Evolutionary conservation across 331 rosid genomes (phyloP).

Genomic region (Quercus lobata): DNA sequence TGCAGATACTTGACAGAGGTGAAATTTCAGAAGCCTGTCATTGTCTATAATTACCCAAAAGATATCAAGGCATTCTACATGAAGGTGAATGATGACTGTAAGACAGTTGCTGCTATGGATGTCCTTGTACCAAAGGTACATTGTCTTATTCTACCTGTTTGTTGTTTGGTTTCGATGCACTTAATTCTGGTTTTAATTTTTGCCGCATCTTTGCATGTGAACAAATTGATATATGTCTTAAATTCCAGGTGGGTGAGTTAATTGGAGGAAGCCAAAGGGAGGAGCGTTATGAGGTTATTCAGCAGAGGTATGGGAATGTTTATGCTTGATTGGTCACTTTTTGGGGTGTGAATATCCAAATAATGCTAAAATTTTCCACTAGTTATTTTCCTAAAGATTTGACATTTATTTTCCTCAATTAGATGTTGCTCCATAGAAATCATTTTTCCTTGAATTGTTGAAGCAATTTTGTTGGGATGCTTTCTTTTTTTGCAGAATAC

Average conservation of each 20-base stretch:
- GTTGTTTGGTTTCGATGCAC: neutral
- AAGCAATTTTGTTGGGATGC: neutral
- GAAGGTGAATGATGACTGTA: constrained; percentile 83
- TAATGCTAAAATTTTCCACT: neutral
- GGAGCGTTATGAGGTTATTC: constrained; percentile 74
- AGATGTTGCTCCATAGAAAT: neutral
- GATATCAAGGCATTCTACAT: constrained; percentile 96
- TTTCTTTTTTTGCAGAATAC: constrained; percentile 47
- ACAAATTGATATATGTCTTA: neutral
- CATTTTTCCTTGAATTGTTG: neutral
- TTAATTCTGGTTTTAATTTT: neutral
- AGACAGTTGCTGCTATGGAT: constrained; percentile 99
- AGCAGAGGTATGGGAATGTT: constrained; percentile 40
- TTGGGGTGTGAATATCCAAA: neutral
- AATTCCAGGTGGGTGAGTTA: constrained; percentile 87
- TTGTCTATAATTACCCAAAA: constrained; percentile 91
- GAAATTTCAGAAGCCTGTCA: constrained; percentile 81
- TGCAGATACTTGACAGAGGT: constrained; percentile 87
- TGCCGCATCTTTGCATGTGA: neutral
- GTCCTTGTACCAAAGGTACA: constrained; percentile 93
- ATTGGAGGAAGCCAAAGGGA: constrained; percentile 98
- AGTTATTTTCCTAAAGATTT: neutral
- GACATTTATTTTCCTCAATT: no score
- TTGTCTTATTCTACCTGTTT: neutral
- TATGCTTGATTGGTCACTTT: neutral